Evolutionary conservation across 2,329 filamentous ascomycete genomes (phyloP).

Genomic region (Colletotrichum sp.): DNA sequence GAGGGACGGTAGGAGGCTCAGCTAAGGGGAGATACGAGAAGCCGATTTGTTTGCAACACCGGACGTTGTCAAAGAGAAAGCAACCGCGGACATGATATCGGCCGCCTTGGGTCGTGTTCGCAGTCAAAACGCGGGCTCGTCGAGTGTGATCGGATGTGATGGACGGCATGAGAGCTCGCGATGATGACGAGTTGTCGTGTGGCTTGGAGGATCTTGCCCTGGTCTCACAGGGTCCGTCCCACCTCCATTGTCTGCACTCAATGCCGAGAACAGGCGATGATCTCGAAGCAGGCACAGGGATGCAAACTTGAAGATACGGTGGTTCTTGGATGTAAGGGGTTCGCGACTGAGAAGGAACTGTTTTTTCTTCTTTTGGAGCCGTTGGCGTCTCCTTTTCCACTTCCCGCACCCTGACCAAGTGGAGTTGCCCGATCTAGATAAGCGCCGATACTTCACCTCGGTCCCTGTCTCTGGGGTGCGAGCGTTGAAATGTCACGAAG

Average conservation of each 20-base stretch:
- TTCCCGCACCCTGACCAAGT: slow-evolving; percentile 2
- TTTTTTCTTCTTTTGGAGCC: not conserved
- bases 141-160: not conserved
- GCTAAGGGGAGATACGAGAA: not conserved
- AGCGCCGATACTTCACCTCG: not conserved
- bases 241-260: not conserved
- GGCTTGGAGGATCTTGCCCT: slow-evolving; percentile 3
- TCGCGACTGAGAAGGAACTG: not conserved
- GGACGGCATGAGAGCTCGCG: not conserved
- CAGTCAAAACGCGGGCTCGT: not conserved
- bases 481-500: not conserved
- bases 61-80: not conserved
- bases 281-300: not conserved
- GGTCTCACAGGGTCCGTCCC: not conserved
- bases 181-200: slow-evolving; percentile 3
- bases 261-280: not conserved
- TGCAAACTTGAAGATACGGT: not conserved
- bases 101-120: not conserved
- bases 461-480: not conserved
- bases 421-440: slow-evolving; percentile 6
- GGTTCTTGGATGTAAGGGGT: not conserved
- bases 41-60: not conserved
- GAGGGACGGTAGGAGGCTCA: not conserved
- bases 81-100: not conserved
- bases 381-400: slow-evolving; percentile 1